phyloP scores from a whole-genome alignment of 768 basidiomycete species.

The Russula earlei region DNA sequence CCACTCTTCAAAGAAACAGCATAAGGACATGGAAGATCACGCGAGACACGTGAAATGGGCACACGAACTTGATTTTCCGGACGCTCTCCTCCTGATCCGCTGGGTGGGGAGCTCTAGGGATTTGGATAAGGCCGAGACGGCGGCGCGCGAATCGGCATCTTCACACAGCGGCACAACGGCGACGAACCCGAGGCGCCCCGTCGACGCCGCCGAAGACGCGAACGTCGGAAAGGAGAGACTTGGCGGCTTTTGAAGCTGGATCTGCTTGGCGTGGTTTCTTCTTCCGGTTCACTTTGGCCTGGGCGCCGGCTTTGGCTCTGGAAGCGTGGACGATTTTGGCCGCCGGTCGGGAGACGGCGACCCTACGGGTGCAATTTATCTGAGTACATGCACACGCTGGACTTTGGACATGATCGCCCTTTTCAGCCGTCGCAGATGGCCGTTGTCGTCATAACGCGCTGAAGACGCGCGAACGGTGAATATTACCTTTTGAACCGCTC shows the following conservation, averaged over 20 bases:
- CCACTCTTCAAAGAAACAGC: conserved; percentile 42
- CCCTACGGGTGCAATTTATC: conserved; percentile 32
- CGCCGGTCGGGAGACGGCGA: conserved; percentile 44
- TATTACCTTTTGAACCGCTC: conserved; percentile 73
- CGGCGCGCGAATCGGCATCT: conserved; percentile 46
- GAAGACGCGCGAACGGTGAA: not conserved
- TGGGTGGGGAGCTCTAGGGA: conserved; percentile 47
- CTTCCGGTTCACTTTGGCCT: conserved; percentile 67
- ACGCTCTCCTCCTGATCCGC: conserved; percentile 42
- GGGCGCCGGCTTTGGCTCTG: conserved; percentile 43
- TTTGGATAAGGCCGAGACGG: conserved; percentile 48
- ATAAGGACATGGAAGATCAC: too few relatives aligned
- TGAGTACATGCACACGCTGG: not conserved
- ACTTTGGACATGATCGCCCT: not conserved
- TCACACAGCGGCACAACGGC: conserved; percentile 76
- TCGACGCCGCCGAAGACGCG: conserved; percentile 74
- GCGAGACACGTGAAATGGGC: not conserved
- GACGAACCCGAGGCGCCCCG: conserved; percentile 76
- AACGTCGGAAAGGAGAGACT: conserved; percentile 54
- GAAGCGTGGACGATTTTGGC: conserved; percentile 41
- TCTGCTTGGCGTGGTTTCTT: conserved; percentile 84
- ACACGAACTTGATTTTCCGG: conserved; percentile 58
- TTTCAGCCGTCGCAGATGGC: not conserved
- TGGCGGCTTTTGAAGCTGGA: conserved; percentile 63
- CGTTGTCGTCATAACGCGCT: not conserved